Percentiles rank a stretch among this genome's conserved stretches.
Evolutionary conservation across 441 rosid species (phyloP).

Genomic region (Cnidoscolus chayamansa): DNA sequence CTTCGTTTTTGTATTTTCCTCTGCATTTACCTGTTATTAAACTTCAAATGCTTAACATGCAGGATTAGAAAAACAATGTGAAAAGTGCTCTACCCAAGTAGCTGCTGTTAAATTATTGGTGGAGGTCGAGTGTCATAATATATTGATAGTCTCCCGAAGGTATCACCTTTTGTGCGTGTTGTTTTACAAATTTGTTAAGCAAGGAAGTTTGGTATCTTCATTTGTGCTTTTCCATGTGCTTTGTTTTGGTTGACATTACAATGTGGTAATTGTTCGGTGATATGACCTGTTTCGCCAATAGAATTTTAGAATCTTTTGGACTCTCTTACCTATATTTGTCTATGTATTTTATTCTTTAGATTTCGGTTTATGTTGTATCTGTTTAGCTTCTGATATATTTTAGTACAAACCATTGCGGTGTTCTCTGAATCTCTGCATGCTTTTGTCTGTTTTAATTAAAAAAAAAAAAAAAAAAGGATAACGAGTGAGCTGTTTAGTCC

Average conservation of each 20-base stretch:
- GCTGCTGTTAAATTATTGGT: slow-evolving; percentile 12
- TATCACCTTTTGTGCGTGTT: not conserved
- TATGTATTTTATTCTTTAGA: not conserved
- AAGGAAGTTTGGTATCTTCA: slow-evolving; percentile 3
- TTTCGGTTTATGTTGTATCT: not conserved
- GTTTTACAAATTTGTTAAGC: not conserved
- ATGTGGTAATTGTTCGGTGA: slow-evolving; percentile 10
- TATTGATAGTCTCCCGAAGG: slow-evolving; percentile 2
- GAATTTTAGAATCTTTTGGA: not conserved
- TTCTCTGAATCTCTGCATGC: not conserved
- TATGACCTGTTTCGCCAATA: not conserved
- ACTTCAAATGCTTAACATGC: slow-evolving; percentile 15
- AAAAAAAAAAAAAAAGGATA: too few relatives aligned
- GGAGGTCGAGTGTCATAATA: slow-evolving; percentile 21
- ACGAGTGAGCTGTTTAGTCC: too few relatives aligned
- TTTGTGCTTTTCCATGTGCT: slow-evolving; percentile 12
- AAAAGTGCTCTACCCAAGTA: slow-evolving; percentile 4
- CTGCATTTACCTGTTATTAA: not conserved
- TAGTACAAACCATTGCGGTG: not conserved
- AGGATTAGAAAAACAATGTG: slow-evolving; percentile 25
- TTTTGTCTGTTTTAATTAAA: too few relatives aligned
- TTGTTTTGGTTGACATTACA: slow-evolving; percentile 9
- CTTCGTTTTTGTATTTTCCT: not conserved
- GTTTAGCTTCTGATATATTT: not conserved
- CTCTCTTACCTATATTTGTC: not conserved